Conservation (phyloP, 805 yeast genomes). For the Sugiyamaella smithiae region DNA sequence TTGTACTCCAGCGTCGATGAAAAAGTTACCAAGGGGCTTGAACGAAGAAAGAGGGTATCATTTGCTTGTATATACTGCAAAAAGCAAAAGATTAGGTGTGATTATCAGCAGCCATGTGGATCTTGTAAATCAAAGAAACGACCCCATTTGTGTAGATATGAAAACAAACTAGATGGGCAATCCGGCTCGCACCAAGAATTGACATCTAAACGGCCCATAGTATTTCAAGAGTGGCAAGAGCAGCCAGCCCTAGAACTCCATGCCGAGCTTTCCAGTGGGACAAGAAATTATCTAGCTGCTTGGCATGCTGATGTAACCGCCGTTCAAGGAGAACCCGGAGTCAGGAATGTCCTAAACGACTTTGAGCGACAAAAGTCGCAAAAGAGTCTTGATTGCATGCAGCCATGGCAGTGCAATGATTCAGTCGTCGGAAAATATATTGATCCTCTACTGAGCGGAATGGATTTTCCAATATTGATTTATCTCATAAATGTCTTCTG, state of each 20-base stretch:
- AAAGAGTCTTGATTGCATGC: constrained; percentile 10
- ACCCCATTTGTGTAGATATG: constrained; percentile 11
- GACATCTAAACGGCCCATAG: background rate
- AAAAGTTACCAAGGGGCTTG: constrained; percentile 12
- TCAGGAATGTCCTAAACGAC: constrained; percentile 7
- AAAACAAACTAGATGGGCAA: background rate
- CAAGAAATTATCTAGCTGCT: constrained; percentile 11
- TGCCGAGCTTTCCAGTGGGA: constrained; percentile 5
- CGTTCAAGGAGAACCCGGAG: constrained; percentile 11
- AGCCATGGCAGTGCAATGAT: constrained; percentile 14
- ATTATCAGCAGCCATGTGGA: constrained; percentile 12
- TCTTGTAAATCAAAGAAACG: constrained; percentile 5
- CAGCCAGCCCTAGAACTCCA: background rate
- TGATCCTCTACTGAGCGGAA: constrained; percentile 15
- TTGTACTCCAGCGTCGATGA: constrained; percentile 14
- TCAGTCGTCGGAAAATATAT: constrained; percentile 1
- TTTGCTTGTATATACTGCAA: constrained; percentile 12
- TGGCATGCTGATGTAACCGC: constrained; percentile 16
- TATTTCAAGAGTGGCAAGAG: background rate
- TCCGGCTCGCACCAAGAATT: background rate
- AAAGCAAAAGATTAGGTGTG: constrained; percentile 12
- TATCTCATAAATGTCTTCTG: constrained; percentile 11
- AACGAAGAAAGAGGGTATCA: constrained; percentile 8
- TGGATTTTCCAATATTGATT: constrained; percentile 7
- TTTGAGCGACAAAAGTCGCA: constrained; percentile 9